Evolutionary conservation across 331 rosid species (phyloP).

Genomic region (Cydonia oblonga): DNA sequence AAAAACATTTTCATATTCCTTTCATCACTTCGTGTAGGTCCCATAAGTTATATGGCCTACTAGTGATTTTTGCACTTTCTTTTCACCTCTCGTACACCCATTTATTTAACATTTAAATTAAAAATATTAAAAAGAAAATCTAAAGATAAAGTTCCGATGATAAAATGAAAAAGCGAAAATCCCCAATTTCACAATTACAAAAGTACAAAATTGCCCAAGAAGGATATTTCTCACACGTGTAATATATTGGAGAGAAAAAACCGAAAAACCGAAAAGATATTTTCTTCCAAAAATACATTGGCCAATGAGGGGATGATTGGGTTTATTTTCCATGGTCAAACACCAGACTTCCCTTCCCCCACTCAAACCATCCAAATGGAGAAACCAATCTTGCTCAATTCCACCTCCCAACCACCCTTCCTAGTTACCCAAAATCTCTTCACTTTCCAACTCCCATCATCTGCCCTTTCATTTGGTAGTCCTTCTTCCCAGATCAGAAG

Average conservation of each 20-base stretch:
- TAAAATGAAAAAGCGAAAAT: too few relatives aligned
- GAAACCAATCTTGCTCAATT: not conserved
- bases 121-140: too few relatives aligned
- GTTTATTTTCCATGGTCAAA: not conserved
- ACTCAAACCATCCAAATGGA: not conserved
- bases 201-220: not conserved
- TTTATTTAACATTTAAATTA: too few relatives aligned
- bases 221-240: not conserved
- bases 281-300: not conserved
- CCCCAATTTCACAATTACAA: too few relatives aligned
- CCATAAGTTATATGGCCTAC: too few relatives aligned
- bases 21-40: too few relatives aligned
- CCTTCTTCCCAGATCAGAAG: not conserved
- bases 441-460: constrained; percentile 9
- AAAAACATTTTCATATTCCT: too few relatives aligned
- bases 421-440: not conserved
- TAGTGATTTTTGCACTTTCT: too few relatives aligned
- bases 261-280: not conserved
- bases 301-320: not conserved
- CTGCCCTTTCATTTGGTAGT: too few relatives aligned
- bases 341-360: not conserved
- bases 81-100: too few relatives aligned
- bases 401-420: not conserved
- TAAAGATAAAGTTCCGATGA: too few relatives aligned
- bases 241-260: not conserved